A percentile compares a stretch with the other conserved stretches of the same genome.
These are phyloP conservation scores for Colletotrichum sp. DNA, from an alignment of 2,329 filamentous ascomycete genomes.

Conservation along the genomic window DNA sequence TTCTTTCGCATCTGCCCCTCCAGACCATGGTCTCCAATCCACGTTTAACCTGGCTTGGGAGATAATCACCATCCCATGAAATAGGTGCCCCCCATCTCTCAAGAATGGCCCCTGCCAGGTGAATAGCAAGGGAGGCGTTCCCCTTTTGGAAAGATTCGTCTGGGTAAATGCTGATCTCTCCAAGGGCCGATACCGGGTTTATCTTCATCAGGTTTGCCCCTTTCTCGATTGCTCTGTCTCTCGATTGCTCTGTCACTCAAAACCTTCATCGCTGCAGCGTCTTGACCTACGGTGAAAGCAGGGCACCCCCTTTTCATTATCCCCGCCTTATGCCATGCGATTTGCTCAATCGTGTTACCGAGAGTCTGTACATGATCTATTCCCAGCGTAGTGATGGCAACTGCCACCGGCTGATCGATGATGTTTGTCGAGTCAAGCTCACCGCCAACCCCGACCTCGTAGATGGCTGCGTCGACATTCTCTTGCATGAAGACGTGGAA, in stretches of 20 bases:
- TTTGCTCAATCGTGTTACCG: not conserved
- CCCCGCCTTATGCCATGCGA: not conserved
- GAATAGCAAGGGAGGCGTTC: not conserved
- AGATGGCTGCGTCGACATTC: not conserved
- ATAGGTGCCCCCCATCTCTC: not conserved
- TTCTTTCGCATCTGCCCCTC: not conserved
- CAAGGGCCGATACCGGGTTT: not conserved
- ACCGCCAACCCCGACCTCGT: not conserved
- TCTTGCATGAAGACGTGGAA: not conserved
- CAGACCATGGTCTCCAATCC: not conserved
- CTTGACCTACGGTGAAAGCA: not conserved
- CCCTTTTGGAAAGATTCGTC: not conserved
- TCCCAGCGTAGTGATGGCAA: not conserved
- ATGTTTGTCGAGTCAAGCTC: not conserved
- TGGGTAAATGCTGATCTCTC: not conserved
- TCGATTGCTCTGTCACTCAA: not conserved
- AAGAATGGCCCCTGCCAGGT: not conserved
- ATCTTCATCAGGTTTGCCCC: not conserved
- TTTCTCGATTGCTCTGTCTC: not conserved
- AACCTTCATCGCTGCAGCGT: not conserved
- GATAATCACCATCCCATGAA: not conserved
- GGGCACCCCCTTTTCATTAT: not conserved
- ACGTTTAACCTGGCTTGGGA: not conserved
- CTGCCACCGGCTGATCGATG: not conserved
- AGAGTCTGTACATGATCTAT: not conserved